A percentile compares a stretch with the other conserved stretches of the same genome.
These are phyloP conservation scores for Pleurotus salmoneostramineus DNA, from an alignment of 768 basidiomycete species.

Conservation along the genomic window DNA sequence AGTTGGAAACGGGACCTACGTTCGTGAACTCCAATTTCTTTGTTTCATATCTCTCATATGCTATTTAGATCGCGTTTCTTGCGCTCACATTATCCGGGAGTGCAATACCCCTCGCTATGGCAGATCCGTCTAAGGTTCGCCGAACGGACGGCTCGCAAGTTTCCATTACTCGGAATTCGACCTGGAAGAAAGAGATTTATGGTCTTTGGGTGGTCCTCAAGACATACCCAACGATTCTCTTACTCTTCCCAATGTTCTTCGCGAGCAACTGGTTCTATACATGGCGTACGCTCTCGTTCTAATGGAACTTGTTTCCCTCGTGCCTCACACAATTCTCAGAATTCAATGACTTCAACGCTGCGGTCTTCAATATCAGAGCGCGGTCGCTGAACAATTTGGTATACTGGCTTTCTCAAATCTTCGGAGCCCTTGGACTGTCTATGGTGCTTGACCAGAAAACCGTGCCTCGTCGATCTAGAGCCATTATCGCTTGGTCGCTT, in stretches of 20 bases:
- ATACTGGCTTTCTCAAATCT: constrained; percentile 79
- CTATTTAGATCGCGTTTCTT: constrained; percentile 68
- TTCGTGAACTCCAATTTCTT: constrained; percentile 25
- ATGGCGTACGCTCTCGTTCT: constrained; percentile 47
- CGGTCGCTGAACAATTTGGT: constrained; percentile 72
- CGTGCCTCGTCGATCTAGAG: constrained; percentile 61
- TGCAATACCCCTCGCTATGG: constrained; percentile 65
- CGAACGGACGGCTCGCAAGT: constrained; percentile 73
- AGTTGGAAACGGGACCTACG: constrained; percentile 75
- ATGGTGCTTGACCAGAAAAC: constrained; percentile 54
- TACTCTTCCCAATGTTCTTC: constrained; percentile 86
- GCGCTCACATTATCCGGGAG: constrained; percentile 67
- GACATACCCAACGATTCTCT: constrained; percentile 68
- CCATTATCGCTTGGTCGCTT: constrained; percentile 62
- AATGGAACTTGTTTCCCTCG: background rate
- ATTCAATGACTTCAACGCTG: constrained; percentile 74
- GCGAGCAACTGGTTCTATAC: constrained; percentile 84
- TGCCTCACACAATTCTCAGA: constrained; percentile 34
- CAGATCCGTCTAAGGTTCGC: constrained; percentile 63
- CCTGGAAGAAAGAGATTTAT: constrained; percentile 74
- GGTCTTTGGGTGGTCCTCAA: constrained; percentile 64
- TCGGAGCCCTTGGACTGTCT: constrained; percentile 70
- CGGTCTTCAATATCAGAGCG: constrained; percentile 73
- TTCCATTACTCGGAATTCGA: constrained; percentile 57
- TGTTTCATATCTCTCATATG: background rate